A percentile compares a stretch with the other conserved stretches of the same genome.
Evolutionary conservation across 441 rosid species (phyloP).

Genomic region (Gossypium aridum): DNA sequence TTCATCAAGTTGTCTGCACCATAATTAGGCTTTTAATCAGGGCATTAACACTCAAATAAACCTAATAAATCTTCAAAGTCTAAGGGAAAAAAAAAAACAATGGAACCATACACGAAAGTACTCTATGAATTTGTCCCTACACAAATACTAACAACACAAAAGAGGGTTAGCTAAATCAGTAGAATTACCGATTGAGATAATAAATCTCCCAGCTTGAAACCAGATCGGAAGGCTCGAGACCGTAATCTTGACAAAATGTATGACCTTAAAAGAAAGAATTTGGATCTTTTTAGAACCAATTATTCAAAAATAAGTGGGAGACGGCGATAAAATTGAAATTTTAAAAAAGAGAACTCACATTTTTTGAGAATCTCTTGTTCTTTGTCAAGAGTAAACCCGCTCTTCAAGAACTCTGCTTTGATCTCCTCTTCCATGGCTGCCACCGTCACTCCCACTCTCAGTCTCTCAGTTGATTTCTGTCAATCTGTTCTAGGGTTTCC

Average conservation of each 20-base stretch:
- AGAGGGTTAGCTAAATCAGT: neutral
- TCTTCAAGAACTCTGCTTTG: conserved; percentile 54
- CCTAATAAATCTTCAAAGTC: neutral
- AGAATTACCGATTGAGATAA: conserved; percentile 69
- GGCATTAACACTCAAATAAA: neutral
- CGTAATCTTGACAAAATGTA: conserved; percentile 75
- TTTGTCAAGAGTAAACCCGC: conserved; percentile 51
- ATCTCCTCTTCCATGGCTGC: conserved; percentile 63
- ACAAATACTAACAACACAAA: neutral
- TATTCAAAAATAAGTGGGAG: neutral
- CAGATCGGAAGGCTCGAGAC: conserved; percentile 64
- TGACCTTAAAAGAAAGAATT: conserved; percentile 35
- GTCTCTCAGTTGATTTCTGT: neutral
- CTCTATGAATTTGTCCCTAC: neutral
- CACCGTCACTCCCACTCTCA: conserved; percentile 12
- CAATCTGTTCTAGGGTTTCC: conserved; percentile 27
- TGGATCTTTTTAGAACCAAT: neutral
- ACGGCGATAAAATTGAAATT: neutral
- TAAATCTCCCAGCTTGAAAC: conserved; percentile 87
- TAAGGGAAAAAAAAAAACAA: neutral
- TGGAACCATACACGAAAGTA: neutral
- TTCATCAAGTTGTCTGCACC: conserved; percentile 56
- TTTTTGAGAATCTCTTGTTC: conserved; percentile 61
- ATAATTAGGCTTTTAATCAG: conserved; percentile 10
- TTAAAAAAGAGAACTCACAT: conserved; percentile 29